Base-by-base conservation (phyloP, 2,329 filamentous ascomycete genomes). In the Xylaria sp. region DNA sequence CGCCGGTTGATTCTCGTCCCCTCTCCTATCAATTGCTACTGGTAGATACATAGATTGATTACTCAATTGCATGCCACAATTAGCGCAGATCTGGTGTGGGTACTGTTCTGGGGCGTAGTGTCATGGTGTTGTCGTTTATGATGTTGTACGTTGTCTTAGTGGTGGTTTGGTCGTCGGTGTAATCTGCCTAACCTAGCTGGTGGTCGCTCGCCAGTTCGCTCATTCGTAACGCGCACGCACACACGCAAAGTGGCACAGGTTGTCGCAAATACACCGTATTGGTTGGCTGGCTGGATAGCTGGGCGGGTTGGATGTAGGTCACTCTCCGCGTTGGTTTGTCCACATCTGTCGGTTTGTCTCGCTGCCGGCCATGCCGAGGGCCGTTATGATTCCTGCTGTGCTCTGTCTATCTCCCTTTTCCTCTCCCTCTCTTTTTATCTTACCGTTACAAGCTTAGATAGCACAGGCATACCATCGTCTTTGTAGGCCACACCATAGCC, bases 361-460 rank as follows among this genome's bases (percentile, higher is more conserved):
- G 51, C 43, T 63, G 65, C 60, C 65, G 59, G 65, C 25, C 48
- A 54, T 55, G 59, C 59, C 65, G 65, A 67, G 15, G 41, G 28
- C 28, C 41, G 15, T n/a, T 46, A 18, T 43, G 39, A 18, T 43
- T 43, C 39, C 39, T 28, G 28, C 41, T 46, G 4, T 18, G 6
- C 28, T 7, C 15, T 46, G 18, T 46, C 41, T 46, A n/a, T 46
- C 33, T 36, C 33, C 33, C 33, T 10, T 36, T 10, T 36, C 10
- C 8, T 36, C 33, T 36, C 28, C 28, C 28, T 28, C 28, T 28
- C 28, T 28, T 28, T 28, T 28, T 28, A 28, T 28, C 25, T 28
- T 28, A 2, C 25, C 25, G 25, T 28, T 28, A 28, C 25, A 28
- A 28, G 28, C 3, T 5, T 28, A 28, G 25, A 3, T 25, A 2